These are phyloP conservation scores for Dictyostelium purpureum DNA, from an alignment of 78 protist genomes.

Conservation along the genomic window DNA sequence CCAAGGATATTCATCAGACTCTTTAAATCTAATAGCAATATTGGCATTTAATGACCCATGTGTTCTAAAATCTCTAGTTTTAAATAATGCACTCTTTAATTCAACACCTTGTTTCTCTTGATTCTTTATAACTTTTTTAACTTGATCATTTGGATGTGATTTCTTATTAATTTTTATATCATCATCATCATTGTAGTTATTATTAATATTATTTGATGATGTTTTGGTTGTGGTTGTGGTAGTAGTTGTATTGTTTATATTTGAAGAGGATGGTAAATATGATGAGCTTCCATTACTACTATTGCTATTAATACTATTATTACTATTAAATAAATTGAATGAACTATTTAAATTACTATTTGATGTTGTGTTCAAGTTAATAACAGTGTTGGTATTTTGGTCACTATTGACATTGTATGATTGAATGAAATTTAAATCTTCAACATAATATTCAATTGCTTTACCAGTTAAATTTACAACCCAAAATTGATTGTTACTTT, in stretches of 20 bases:
- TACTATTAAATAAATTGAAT: neutral
- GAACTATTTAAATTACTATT: neutral
- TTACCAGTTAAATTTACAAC: slow-evolving; percentile 72
- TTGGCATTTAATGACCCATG: slow-evolving; percentile 66
- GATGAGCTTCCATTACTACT: neutral
- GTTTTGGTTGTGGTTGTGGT: neutral
- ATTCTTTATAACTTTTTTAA: neutral
- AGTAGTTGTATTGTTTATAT: neutral
- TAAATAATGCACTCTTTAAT: slow-evolving; percentile 35
- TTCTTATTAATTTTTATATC: slow-evolving; percentile 7
- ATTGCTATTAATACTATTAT: neutral
- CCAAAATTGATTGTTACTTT: slow-evolving; percentile 50
- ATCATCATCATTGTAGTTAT: neutral
- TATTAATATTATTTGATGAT: neutral
- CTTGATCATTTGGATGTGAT: neutral
- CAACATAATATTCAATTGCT: slow-evolving; percentile 62
- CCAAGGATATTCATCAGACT: slow-evolving; percentile 18
- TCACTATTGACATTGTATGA: neutral
- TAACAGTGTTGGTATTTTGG: neutral
- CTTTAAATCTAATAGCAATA: slow-evolving; percentile 44
- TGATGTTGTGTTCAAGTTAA: neutral
- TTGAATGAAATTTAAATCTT: slow-evolving; percentile 51
- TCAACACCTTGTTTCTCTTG: slow-evolving; percentile 48
- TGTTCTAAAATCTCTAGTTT: slow-evolving; percentile 68
- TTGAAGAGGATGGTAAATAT: neutral